Evolutionary conservation across 805 yeast species (phyloP), one percentile per base, ranked within the genome.

Genomic region (Yarrowia phangngaensis): DNA sequence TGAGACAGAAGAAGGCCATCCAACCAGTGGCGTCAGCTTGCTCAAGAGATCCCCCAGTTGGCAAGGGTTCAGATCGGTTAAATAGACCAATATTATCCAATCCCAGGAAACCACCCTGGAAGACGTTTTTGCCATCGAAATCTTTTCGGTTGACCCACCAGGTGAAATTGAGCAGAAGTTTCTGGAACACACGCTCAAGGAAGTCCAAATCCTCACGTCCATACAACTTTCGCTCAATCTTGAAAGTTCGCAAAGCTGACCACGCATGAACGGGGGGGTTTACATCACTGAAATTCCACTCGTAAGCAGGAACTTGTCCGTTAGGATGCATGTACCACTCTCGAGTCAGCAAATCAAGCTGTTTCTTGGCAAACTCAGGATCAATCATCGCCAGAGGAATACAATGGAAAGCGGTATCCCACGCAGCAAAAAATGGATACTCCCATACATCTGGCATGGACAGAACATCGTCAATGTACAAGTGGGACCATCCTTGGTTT

Each of bases 301-400:
- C 97, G 64, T 88, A 88, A 11, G 96, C 95, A 0, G 97, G 96
- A 55, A 87, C 78, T 66, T 89, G 96, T n/a, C 97, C 97, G 63
- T 88, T 88, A 35, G 96, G 96, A 63, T 90, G 95, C 94, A 87
- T 86, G 63, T 88, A 88, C 96, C 96, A 88, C 66, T 88, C 97
- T 61, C 95, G 75, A 22, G 95, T 82, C 63, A 88, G 70, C 51
- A 88, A 69, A 62, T 83, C 95, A 57, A 88, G 73, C 67, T 88
- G 96, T 58, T 78, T 81, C 64, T 88, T 88, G 26, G 96, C 94
- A 68, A 85, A 88, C 50, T 77, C 86, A 1, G 95, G 95, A 64
- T 88, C 97, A 60, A 88, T 79, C 88, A 88, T 84, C 4, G 95
- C 90, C 54, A 88, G 68, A 9, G 97, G 95, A 57, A 88, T 77